Conservation (phyloP, 2,329 filamentous ascomycete genomes). For the Pseudodiploospora longispora region DNA sequence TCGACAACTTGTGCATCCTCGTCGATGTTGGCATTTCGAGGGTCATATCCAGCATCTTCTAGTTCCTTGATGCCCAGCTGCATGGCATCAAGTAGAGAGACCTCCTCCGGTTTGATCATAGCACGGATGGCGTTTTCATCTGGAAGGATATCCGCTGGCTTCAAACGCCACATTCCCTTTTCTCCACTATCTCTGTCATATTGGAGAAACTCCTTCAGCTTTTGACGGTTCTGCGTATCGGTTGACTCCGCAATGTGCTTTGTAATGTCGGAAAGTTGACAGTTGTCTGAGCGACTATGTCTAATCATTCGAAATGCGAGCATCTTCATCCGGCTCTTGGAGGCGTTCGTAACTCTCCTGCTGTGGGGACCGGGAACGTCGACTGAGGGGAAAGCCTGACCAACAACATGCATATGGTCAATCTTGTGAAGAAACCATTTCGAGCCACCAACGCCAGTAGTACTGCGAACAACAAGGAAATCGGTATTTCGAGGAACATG, state of each 20-base stretch:
- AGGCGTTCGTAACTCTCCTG: slow-evolving; percentile 90
- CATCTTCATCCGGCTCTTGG: slow-evolving; percentile 95
- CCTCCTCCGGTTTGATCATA: slow-evolving; percentile 92
- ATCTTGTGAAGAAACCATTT: slow-evolving; percentile 81
- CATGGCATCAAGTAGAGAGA: slow-evolving; percentile 93
- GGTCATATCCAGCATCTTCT: slow-evolving; percentile 80
- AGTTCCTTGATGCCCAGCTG: slow-evolving; percentile 89
- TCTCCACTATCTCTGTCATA: slow-evolving; percentile 70
- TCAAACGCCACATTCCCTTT: slow-evolving; percentile 75
- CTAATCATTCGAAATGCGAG: slow-evolving; percentile 83
- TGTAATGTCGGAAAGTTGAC: slow-evolving; percentile 77
- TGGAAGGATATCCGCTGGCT: slow-evolving; percentile 63
- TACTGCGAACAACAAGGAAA: slow-evolving; percentile 78
- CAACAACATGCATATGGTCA: slow-evolving; percentile 83
- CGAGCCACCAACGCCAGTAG: slow-evolving; percentile 68
- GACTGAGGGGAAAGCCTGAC: slow-evolving; percentile 84
- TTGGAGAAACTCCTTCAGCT: slow-evolving; percentile 90
- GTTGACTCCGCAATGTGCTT: slow-evolving; percentile 88
- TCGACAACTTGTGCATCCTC: slow-evolving; percentile 57
- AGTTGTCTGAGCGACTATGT: slow-evolving; percentile 59
- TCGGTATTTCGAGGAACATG: slow-evolving; percentile 72
- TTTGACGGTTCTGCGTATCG: slow-evolving; percentile 91
- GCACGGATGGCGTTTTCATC: slow-evolving; percentile 73
- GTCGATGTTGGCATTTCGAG: slow-evolving; percentile 51
- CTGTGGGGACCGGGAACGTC: slow-evolving; percentile 92